Base-by-base conservation (phyloP, 2,329 filamentous ascomycete genomes). In the Ophiocordyceps camponoti-rufipedis region DNA sequence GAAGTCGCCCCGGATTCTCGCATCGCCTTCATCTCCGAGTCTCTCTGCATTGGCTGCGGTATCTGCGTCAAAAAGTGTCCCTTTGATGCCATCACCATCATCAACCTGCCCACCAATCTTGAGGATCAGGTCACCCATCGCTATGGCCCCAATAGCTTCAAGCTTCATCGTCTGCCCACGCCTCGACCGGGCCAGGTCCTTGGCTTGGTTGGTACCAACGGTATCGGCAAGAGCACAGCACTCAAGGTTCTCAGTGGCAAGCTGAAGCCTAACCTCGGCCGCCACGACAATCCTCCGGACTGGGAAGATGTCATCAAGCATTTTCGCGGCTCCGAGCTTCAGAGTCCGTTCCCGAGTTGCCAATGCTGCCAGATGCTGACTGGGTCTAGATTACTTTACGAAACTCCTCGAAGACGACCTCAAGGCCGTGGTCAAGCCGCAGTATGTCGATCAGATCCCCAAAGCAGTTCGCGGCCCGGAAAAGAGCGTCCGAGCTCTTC, bases 221-320 rank as follows among this genome's bases (percentile, higher is more conserved):
- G 93, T 86, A 98, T 96, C 58, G 91, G 91, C 67, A 98, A 98
- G 78, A 95, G 87, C 70, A 98, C 91, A n/a, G 93, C 91, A 9
- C 71, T 98, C 64, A 98, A 98, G 74, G 95, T 98, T 63, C 79
- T 98, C 57, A 94, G 86, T 58, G 91, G 91, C 61, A 98, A 96
- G 70, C 74, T 98, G 58, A 98, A 98, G 78, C 91, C 91, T 48
- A 98, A 98, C 65, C 66, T 98, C 66, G 91, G 93, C 53, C 77
- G 83, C 60, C 94, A 84, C 62, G 88, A 96, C 54, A 93, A 96
- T 66, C 89, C 91, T 9, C 93, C 91, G 13, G 91, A 98, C 64
- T 98, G 93, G 91, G 88, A 96, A 68, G 91, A 96, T 67, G 93
- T 98, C 49, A 77, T 98, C 67, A 94, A 91, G 70, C 83, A 98